Conservation (phyloP, 495 filamentous ascomycete genomes). For the Xylaria scruposa region DNA sequence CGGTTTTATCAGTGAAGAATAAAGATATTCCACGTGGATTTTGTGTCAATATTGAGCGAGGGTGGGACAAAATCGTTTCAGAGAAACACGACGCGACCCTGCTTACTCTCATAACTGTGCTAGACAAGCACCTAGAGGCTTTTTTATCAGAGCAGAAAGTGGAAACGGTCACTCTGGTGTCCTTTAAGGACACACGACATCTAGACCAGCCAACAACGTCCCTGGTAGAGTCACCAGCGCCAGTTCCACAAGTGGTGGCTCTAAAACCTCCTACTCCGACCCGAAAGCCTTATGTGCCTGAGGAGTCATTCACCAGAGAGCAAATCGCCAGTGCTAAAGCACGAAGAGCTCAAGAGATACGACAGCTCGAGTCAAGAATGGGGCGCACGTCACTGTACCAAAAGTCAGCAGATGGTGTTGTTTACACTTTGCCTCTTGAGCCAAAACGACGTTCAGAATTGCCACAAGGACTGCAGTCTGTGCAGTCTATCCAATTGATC, state of each 20-base stretch:
- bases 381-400: conserved; percentile 70
- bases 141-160: conserved; percentile 75
- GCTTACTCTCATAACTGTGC: conserved; percentile 69
- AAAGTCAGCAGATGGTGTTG: conserved; percentile 72
- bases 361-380: conserved; percentile 82
- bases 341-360: conserved; percentile 67
- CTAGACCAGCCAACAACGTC: conserved; percentile 29
- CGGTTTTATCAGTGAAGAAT: conserved; percentile 72
- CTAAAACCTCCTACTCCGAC: conserved; percentile 44
- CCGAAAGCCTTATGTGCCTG: conserved; percentile 43
- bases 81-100: conserved; percentile 65
- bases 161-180: conserved; percentile 78
- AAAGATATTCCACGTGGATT: conserved; percentile 80
- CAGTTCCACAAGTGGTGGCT: conserved; percentile 58
- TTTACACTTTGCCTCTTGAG: conserved; percentile 76
- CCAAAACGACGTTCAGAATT: conserved; percentile 67
- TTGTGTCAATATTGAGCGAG: conserved; percentile 79
- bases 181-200: conserved; percentile 64
- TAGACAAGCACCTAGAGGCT: conserved; percentile 77
- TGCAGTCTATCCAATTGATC: conserved; percentile 71
- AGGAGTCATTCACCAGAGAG: conserved; percentile 57
- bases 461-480: conserved; percentile 64
- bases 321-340: conserved; percentile 68
- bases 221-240: conserved; percentile 48
- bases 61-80: conserved; percentile 73